phyloP scores from a whole-genome alignment of 352 stramenopile genomes.

The Aphanomyces euteiches region DNA sequence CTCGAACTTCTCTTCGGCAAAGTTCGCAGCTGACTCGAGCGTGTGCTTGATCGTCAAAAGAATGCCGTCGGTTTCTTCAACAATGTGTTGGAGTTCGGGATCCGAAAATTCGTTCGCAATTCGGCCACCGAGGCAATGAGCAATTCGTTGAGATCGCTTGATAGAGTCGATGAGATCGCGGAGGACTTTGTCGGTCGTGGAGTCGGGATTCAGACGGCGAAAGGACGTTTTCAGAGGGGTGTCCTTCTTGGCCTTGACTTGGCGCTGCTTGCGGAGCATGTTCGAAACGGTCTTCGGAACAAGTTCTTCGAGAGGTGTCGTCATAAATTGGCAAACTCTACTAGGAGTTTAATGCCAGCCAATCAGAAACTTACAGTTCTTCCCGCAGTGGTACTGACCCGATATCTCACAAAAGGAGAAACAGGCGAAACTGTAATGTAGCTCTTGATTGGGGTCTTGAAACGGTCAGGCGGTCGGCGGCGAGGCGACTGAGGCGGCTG shows the following conservation, averaged over 20 bases:
- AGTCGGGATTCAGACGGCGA: neutral
- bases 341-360: constrained; percentile 5
- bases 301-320: neutral
- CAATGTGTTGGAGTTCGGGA: neutral
- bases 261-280: neutral
- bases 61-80: too few species aligned
- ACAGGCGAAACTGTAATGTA: neutral
- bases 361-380: neutral
- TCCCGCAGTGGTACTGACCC: neutral
- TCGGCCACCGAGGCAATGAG: neutral
- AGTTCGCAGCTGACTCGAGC: too few species aligned
- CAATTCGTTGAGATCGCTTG: neutral
- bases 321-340: constrained; percentile 7
- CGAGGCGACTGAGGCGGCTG: too few species aligned
- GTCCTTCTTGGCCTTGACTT: constrained; percentile 5
- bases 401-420: constrained; percentile 8
- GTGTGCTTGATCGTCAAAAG: too few species aligned
- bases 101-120: neutral
- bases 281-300: neutral
- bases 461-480: too few species aligned
- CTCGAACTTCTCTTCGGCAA: neutral
- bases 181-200: neutral
- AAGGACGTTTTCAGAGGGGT: neutral
- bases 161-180: neutral
- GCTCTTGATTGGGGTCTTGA: too few species aligned